Conservation (phyloP, 345 rosid genomes). For the Populus nigra region DNA sequence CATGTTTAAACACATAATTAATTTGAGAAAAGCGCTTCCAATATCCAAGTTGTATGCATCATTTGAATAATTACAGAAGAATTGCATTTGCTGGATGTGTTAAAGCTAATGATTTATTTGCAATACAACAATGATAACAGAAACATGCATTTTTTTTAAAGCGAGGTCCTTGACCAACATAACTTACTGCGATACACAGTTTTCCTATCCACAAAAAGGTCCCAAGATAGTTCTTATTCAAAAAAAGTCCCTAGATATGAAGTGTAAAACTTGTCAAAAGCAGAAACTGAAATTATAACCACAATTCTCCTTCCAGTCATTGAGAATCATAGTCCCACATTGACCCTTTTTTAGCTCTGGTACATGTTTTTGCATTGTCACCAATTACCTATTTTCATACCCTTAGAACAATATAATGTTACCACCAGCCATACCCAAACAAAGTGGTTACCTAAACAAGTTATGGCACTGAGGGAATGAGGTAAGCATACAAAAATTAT, state of each 20-base stretch:
- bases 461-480: neutral
- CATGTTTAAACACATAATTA: slow-evolving; percentile 2
- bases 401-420: neutral
- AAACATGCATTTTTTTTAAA: neutral
- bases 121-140: neutral
- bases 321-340: neutral
- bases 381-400: neutral
- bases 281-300: neutral
- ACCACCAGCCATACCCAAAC: neutral
- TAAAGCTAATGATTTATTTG: neutral
- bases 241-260: neutral
- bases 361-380: neutral
- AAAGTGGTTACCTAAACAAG: neutral
- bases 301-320: neutral
- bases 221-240: neutral
- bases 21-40: neutral
- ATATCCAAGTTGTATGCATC: neutral
- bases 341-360: neutral
- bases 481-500: neutral
- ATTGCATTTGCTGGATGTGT: neutral
- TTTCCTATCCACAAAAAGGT: neutral
- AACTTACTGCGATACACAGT: neutral
- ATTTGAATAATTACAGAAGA: neutral
- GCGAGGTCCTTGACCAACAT: neutral
- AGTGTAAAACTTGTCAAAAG: neutral